These are phyloP conservation scores for Didymellaceae sp. DNA, from an alignment of 2,329 filamentous ascomycete species.

Conservation along the genomic window DNA sequence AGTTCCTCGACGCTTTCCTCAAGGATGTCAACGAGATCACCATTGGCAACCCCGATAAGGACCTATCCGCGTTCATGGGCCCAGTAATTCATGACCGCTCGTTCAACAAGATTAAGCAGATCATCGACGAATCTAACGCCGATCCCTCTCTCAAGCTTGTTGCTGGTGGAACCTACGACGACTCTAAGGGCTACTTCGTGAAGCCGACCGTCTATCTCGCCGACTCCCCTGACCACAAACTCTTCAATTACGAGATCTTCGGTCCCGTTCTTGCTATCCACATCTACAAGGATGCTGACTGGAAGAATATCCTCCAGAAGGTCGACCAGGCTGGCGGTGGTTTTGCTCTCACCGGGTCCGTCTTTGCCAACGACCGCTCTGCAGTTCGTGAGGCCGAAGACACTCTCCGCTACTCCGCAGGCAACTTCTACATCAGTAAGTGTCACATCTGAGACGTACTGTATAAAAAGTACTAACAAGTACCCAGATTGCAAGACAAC, in stretches of 20 bases:
- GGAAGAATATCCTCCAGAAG: conserved; percentile 60
- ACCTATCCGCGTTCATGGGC: conserved; percentile 79
- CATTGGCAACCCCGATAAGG: conserved; percentile 68
- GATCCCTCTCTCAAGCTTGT: conserved; percentile 75
- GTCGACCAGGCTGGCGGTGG: conserved; percentile 68
- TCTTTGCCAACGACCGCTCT: conserved; percentile 73
- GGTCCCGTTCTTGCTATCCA: conserved; percentile 77
- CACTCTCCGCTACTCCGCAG: conserved; percentile 71
- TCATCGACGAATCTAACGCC: conserved; percentile 77
- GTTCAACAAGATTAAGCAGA: conserved; percentile 77
- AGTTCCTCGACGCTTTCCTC: conserved; percentile 70
- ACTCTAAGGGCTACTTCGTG: conserved; percentile 78
- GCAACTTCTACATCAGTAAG: conserved; percentile 79
- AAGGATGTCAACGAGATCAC: conserved; percentile 71
- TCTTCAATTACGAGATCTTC: conserved; percentile 80
- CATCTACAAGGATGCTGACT: conserved; percentile 73
- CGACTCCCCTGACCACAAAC: conserved; percentile 72
- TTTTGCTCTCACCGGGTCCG: conserved; percentile 76
- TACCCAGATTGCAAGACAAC: conserved; percentile 36
- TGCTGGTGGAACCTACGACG: conserved; percentile 76
- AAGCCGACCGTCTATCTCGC: conserved; percentile 81
- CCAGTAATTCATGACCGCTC: conserved; percentile 81
- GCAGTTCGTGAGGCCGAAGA: conserved; percentile 73
- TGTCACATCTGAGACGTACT: background rate
- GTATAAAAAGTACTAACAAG: conserved; percentile 8